Conservation (phyloP, 306 rosid genomes). For the Pyrus bretschneideri region DNA sequence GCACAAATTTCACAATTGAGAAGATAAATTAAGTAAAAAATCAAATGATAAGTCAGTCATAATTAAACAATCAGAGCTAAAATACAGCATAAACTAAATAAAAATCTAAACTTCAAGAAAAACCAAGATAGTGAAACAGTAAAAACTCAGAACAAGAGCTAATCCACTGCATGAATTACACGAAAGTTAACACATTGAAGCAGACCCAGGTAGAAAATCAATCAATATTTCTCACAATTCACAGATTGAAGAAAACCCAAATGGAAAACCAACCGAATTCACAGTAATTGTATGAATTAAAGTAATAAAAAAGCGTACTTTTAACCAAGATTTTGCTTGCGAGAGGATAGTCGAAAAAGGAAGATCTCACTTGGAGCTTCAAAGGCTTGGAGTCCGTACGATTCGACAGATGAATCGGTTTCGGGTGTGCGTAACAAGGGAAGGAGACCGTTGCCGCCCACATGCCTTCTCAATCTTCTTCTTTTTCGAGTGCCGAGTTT, state of each 20-base stretch:
- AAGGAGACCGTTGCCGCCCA: conserved; percentile 19
- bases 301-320: conserved; percentile 29
- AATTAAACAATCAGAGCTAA: neutral
- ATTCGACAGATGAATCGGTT: neutral
- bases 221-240: neutral
- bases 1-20: neutral
- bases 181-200: neutral
- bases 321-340: conserved; percentile 65
- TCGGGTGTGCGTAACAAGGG: conserved; percentile 13
- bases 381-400: conserved; percentile 7
- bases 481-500: neutral
- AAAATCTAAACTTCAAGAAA: neutral
- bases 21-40: neutral
- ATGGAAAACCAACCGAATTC: neutral
- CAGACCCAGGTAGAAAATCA: neutral
- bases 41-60: neutral
- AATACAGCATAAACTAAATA: neutral
- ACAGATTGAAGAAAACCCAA: neutral
- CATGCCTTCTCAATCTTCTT: neutral
- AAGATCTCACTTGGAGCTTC: conserved; percentile 46
- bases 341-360: conserved; percentile 59
- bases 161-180: neutral
- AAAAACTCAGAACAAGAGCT: neutral
- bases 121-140: neutral
- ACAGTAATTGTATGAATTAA: neutral